Conservation (phyloP, 352 stramenopile genomes). For the Globisporangium camurandrum region DNA sequence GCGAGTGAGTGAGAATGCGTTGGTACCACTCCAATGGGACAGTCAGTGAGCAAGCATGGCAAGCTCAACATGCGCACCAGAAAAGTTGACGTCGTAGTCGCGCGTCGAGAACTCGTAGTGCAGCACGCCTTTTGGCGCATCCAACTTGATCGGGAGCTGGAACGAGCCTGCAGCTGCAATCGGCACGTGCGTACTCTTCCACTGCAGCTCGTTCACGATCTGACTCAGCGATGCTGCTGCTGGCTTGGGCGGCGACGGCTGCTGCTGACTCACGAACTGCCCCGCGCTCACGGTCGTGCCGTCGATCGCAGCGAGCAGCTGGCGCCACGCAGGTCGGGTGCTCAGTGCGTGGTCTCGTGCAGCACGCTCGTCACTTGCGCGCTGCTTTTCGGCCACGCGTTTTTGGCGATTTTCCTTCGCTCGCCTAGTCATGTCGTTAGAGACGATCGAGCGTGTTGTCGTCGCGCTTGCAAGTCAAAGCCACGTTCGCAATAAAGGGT, state of each 20-base stretch:
- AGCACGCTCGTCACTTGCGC: conserved; percentile 25
- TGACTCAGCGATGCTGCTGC: conserved; percentile 3
- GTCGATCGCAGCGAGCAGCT: conserved; percentile 57
- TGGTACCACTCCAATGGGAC: too few relatives aligned
- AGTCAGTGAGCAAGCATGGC: too few relatives aligned
- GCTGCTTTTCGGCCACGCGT: conserved; percentile 54
- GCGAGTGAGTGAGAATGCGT: background rate
- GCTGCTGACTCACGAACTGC: conserved; percentile 4
- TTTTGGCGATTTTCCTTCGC: conserved; percentile 65
- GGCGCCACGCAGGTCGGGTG: conserved; percentile 38
- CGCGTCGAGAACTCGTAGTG: conserved; percentile 60
- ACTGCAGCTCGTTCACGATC: conserved; percentile 58
- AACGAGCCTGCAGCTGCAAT: conserved; percentile 58
- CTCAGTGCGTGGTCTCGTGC: conserved; percentile 34
- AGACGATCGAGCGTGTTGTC: too few relatives aligned
- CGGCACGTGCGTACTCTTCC: conserved; percentile 69
- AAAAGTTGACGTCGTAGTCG: conserved; percentile 71
- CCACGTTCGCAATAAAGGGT: too few relatives aligned
- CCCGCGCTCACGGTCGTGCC: conserved; percentile 9
- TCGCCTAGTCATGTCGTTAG: conserved; percentile 49
- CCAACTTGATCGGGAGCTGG: conserved; percentile 67
- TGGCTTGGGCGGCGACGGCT: conserved; percentile 7
- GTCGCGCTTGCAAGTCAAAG: too few relatives aligned
- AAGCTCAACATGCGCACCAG: conserved; percentile 5
- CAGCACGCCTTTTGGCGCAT: conserved; percentile 44